Evolutionary conservation across 441 rosid genomes (phyloP), one percentile per base, ranked within the genome.

Genomic region (Euphorbia celastroides): DNA sequence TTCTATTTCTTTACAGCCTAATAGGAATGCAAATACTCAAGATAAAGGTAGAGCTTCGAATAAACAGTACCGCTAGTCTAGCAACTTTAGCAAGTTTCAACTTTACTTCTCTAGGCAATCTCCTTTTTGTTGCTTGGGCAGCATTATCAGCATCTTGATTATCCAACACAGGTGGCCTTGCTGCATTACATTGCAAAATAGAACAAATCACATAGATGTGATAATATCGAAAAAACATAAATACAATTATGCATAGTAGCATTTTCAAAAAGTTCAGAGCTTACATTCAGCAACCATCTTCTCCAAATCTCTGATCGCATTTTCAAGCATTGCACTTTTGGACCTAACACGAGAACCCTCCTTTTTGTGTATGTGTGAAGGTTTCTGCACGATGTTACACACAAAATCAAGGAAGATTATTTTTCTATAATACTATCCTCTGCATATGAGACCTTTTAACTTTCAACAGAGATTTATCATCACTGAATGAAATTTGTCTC

Each of bases 81-180:
- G 98, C 98, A 69, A 94, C 97, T 89, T 84, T 88, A 72, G 90
- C 92, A 60, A 94, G 99, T 74, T 88, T 94, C 71, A 80, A 66
- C 86, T 94, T 94, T 72, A 92, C 74, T 74, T 92, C 97, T 74
- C 83, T 81, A 42, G 98, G 98, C 81, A 94, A 86, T 81, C 98
- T 92, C 85, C 97, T 94, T 76, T 94, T 94, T 58, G 88, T 80
- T 60, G 78, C 85, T 81, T 82, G 99, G 71, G 84, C 73, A 59
- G 95, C 75, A 65, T 70, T 42, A 79, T 94, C 98, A 70, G 83
- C 86, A 68, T 94, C 98, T 77, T 83, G 96, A 78, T 81, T 92
- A 67, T 92, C 99, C 55, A 78, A 48, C 55, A 81, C 77, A 62
- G 94, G 91, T 36, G 96, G 97, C 80, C 97, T 83, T 55, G 94